Evolutionary conservation across 164 flowering plant genomes (phyloP).

Genomic region (Dillenia turbinata): DNA sequence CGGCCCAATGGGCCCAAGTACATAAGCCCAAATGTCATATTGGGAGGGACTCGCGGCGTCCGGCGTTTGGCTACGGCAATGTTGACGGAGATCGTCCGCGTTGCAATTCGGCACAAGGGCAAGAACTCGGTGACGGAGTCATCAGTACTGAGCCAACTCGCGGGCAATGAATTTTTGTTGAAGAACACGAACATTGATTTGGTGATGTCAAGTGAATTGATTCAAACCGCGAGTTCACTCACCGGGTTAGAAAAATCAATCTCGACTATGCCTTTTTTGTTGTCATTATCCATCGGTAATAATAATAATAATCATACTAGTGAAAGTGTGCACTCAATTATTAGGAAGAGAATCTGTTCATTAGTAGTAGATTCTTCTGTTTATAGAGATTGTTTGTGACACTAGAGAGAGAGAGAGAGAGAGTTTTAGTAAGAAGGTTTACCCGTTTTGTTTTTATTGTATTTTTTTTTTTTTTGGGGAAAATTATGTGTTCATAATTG

Average conservation of each 20-base stretch:
- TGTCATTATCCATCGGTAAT: conserved; percentile 13
- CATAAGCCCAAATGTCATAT: conserved; percentile 35
- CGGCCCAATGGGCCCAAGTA: conserved; percentile 3
- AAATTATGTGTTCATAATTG: not conserved
- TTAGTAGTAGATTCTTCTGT: conserved; percentile 46
- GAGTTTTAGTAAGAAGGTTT: not conserved
- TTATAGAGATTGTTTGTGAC: conserved; percentile 57
- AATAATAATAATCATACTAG: conserved; percentile 30
- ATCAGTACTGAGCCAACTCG: conserved; percentile 58
- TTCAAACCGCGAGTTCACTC: conserved; percentile 39
- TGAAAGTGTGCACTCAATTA: conserved; percentile 20
- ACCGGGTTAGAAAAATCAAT: conserved; percentile 1
- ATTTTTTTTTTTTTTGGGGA: not conserved
- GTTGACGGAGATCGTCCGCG: conserved; percentile 62
- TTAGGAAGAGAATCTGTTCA: conserved; percentile 52
- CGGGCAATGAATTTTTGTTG: conserved; percentile 31
- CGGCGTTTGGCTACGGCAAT: conserved; percentile 52
- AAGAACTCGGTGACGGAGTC: conserved; percentile 52
- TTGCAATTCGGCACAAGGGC: conserved; percentile 47
- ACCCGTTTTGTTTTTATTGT: conserved; percentile 1
- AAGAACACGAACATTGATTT: conserved; percentile 42
- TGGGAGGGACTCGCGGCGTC: conserved; percentile 68
- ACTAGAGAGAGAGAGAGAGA: not conserved
- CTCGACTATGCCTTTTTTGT: conserved; percentile 6
- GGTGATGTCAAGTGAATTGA: conserved; percentile 32